Percentiles rank a stretch among this genome's conserved stretches.
phyloP scores from a whole-genome alignment of 257 asterid genomes.

The Handroanthus guayacan region DNA sequence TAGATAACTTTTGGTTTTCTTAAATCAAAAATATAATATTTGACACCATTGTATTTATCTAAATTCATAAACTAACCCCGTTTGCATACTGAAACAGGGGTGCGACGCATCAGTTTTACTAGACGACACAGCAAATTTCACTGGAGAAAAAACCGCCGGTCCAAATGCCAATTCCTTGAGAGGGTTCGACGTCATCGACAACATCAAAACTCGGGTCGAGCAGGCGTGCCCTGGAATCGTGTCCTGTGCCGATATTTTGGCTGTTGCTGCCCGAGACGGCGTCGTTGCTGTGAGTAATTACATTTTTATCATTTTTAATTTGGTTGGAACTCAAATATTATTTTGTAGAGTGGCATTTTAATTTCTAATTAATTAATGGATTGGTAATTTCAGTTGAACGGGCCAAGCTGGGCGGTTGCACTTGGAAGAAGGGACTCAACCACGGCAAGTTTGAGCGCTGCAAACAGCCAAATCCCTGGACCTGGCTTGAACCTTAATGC shows the following conservation, averaged over 20 bases:
- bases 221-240: constrained; percentile 53
- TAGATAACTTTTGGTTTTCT: not conserved
- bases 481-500: constrained; percentile 48
- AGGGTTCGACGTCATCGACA: constrained; percentile 76
- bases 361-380: not conserved
- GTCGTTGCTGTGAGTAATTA: constrained; percentile 57
- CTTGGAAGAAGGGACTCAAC: constrained; percentile 76
- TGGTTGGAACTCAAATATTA: too few relatives aligned
- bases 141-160: constrained; percentile 71
- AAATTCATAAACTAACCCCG: not conserved
- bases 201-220: constrained; percentile 68
- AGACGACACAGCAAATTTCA: constrained; percentile 65
- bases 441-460: constrained; percentile 60
- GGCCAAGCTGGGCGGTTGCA: constrained; percentile 70
- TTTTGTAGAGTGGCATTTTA: too few relatives aligned
- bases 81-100: constrained; percentile 48
- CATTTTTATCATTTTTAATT: too few relatives aligned
- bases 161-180: constrained; percentile 75
- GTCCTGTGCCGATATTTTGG: constrained; percentile 80
- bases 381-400: constrained; percentile 48
- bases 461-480: constrained; percentile 59
- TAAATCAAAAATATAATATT: not conserved
- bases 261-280: constrained; percentile 76
- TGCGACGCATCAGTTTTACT: constrained; percentile 81
- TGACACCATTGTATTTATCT: not conserved